Percentiles rank a stretch among this genome's conserved stretches.
Evolutionary conservation across 768 basidiomycete genomes (phyloP).

Genomic region (Lyophyllum shimeji): DNA sequence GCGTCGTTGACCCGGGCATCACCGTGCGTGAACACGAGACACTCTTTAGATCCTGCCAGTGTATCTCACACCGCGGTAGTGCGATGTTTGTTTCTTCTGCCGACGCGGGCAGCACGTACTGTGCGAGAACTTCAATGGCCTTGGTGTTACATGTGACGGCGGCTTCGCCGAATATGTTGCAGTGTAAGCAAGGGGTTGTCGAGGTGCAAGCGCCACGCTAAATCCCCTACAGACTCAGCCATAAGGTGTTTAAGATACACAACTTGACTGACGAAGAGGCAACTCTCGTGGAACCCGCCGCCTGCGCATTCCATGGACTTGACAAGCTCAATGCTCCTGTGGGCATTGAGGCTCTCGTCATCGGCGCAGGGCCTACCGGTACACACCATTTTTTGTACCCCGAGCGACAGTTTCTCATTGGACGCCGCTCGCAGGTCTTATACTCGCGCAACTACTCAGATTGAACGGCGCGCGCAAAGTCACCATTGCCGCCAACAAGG

Average conservation of each 20-base stretch:
- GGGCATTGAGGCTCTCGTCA: slow-evolving; percentile 69
- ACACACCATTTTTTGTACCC: not conserved
- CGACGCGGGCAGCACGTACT: slow-evolving; percentile 65
- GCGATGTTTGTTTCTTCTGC: slow-evolving; percentile 67
- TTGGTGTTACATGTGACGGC: slow-evolving; percentile 63
- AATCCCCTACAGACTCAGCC: slow-evolving; percentile 45
- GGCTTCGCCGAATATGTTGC: slow-evolving; percentile 76
- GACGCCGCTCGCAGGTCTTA: slow-evolving; percentile 44
- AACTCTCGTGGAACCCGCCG: slow-evolving; percentile 73
- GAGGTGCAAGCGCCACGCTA: not conserved
- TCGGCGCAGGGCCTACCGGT: slow-evolving; percentile 76
- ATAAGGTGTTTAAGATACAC: slow-evolving; percentile 72
- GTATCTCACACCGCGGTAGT: slow-evolving; percentile 19
- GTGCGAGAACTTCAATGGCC: slow-evolving; percentile 69
- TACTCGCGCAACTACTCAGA: slow-evolving; percentile 75
- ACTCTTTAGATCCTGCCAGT: not conserved
- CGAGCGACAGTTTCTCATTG: not conserved
- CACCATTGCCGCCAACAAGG: slow-evolving; percentile 74
- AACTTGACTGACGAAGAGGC: slow-evolving; percentile 78
- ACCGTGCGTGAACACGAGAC: slow-evolving; percentile 32
- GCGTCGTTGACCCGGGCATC: slow-evolving; percentile 62
- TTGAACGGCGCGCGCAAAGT: slow-evolving; percentile 70
- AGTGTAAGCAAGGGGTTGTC: slow-evolving; percentile 43
- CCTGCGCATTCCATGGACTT: slow-evolving; percentile 79
- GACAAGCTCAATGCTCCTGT: slow-evolving; percentile 71